Percentiles rank a stretch among this genome's conserved stretches.
Conservation (phyloP, 257 asterid species). For the Jacaranda mimosifolia region DNA sequence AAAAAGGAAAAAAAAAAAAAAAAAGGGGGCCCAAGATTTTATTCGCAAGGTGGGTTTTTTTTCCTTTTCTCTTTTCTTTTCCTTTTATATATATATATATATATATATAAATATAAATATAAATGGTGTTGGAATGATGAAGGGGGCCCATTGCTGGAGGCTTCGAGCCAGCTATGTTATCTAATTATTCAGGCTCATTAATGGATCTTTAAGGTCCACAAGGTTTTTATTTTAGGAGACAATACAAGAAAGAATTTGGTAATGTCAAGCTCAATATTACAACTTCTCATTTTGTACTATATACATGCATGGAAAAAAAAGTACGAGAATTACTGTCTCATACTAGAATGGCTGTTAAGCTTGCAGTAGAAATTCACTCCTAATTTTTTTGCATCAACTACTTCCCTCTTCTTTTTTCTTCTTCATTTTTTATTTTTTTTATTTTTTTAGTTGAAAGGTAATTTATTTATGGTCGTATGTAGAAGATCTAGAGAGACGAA, state of each 20-base stretch:
- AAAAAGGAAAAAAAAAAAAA: too few species aligned
- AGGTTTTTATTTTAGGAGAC: conserved; percentile 7
- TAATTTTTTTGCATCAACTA: not conserved
- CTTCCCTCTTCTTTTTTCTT: not conserved
- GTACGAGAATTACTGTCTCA: not conserved
- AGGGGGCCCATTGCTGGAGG: too few species aligned
- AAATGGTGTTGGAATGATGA: too few species aligned
- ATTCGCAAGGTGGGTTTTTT: too few species aligned
- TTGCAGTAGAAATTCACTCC: not conserved
- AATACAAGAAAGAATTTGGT: not conserved
- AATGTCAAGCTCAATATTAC: not conserved
- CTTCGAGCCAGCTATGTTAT: conserved; percentile 28
- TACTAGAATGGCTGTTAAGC: too few species aligned
- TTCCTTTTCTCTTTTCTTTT: too few species aligned
- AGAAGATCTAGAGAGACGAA: too few species aligned
- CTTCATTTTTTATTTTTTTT: not conserved
- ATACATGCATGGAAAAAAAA: too few species aligned
- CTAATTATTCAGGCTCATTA: conserved; percentile 51
- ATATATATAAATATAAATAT: too few species aligned
- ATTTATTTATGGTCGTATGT: not conserved
- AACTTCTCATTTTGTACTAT: not conserved
- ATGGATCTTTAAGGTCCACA: conserved; percentile 32
- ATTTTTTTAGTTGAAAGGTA: not conserved
- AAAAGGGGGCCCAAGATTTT: too few species aligned
- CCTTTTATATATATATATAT: too few species aligned